phyloP scores from a whole-genome alignment of 352 stramenopile genomes.

The Pythium sukuiense region DNA sequence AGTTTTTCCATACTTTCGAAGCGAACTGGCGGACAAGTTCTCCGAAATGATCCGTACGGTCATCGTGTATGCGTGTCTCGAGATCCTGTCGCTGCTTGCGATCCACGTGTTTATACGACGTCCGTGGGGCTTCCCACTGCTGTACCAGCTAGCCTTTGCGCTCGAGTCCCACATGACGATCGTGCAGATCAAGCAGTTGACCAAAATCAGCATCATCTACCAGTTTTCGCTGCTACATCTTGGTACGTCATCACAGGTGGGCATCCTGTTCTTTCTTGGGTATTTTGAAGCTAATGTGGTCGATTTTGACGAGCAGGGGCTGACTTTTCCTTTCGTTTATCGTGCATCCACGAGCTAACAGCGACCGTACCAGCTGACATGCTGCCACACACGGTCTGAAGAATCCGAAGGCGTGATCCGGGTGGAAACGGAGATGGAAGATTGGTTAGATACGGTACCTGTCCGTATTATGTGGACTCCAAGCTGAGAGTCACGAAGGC shows the following conservation, averaged over 20 bases:
- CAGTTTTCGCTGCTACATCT: neutral
- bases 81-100: neutral
- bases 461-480: too few relatives aligned
- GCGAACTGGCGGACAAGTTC: neutral
- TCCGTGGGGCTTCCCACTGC: neutral
- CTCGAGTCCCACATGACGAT: constrained; percentile 11
- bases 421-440: too few relatives aligned
- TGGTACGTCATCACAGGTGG: neutral
- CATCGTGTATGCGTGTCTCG: neutral
- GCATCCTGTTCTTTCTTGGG: too few relatives aligned
- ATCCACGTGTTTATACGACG: neutral
- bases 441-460: too few relatives aligned
- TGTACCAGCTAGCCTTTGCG: constrained; percentile 9
- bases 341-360: neutral
- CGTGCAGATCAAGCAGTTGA: constrained; percentile 9
- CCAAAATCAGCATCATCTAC: constrained; percentile 1
- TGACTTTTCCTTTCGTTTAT: constrained; percentile 6
- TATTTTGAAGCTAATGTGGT: too few relatives aligned
- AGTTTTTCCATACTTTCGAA: constrained; percentile 2
- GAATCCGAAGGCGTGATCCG: too few relatives aligned
- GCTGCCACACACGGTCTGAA: neutral
- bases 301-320: neutral
- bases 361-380: neutral
- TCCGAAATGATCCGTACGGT: neutral
- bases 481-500: too few relatives aligned